These are phyloP conservation scores for Boletus sensibilis DNA, from an alignment of 768 basidiomycete species.

Conservation along the genomic window DNA sequence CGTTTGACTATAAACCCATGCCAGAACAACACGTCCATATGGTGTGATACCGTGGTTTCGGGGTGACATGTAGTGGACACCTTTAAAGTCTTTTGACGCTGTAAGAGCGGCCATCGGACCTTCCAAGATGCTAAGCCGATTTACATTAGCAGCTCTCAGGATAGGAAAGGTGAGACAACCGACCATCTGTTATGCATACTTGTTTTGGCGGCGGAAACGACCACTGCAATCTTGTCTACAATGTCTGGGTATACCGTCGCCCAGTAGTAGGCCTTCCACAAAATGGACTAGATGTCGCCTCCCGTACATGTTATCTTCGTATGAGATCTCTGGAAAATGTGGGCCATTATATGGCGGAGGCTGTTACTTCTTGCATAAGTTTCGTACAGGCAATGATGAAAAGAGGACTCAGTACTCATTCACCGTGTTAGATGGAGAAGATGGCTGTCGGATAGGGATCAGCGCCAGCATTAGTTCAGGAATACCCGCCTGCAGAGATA, in stretches of 20 bases:
- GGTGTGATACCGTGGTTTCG: conserved; percentile 53
- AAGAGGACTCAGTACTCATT: neutral
- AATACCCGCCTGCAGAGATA: neutral
- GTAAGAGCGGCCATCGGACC: conserved; percentile 52
- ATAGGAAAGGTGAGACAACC: neutral
- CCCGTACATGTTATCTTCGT: conserved; percentile 55
- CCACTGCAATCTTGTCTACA: conserved; percentile 42
- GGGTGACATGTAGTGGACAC: conserved; percentile 47
- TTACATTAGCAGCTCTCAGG: neutral
- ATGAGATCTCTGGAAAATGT: conserved; percentile 55
- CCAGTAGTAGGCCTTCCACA: conserved; percentile 51
- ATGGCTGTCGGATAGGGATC: conserved; percentile 36
- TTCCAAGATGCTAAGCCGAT: conserved; percentile 47
- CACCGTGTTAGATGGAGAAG: conserved; percentile 62
- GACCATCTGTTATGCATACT: conserved; percentile 56
- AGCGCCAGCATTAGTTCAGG: too few species aligned
- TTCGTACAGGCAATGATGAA: neutral
- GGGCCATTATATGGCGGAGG: conserved; percentile 56
- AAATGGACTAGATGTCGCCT: conserved; percentile 5
- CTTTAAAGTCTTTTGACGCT: conserved; percentile 52
- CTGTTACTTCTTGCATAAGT: conserved; percentile 26
- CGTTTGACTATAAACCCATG: conserved; percentile 55
- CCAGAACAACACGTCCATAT: conserved; percentile 51
- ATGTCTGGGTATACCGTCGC: conserved; percentile 53
- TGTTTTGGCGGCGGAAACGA: conserved; percentile 55